phyloP scores from a whole-genome alignment of 2,329 filamentous ascomycete genomes.

The Magnaporthiopsis rhizophila region DNA sequence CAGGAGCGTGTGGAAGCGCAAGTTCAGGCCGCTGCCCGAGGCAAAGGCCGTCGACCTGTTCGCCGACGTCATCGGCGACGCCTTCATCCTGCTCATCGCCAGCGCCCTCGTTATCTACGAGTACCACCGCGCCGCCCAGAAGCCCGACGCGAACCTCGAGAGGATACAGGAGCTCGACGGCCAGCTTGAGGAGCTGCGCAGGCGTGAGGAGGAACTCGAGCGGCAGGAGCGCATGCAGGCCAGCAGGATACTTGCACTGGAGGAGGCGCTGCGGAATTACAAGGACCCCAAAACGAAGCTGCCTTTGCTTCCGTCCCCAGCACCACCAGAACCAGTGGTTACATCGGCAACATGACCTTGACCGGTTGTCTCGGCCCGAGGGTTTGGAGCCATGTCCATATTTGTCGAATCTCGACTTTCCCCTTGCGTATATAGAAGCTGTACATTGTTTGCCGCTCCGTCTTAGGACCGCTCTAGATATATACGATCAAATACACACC shows the following conservation, averaged over 20 bases:
- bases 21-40: constrained; percentile 56
- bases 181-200: constrained; percentile 40
- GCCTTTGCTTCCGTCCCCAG: constrained; percentile 36
- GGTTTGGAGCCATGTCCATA: background rate
- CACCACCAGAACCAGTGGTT: constrained; percentile 6
- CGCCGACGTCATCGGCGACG: constrained; percentile 56
- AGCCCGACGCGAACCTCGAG: constrained; percentile 50
- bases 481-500: background rate
- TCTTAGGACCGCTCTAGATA: background rate
- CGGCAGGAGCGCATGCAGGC: constrained; percentile 37
- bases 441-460: background rate
- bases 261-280: constrained; percentile 42
- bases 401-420: background rate
- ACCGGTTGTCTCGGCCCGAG: background rate
- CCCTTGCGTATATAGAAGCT: constrained; percentile 7
- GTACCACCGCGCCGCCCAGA: constrained; percentile 49
- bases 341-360: background rate
- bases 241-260: constrained; percentile 41
- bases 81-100: constrained; percentile 54
- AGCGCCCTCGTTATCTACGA: constrained; percentile 52
- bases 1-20: constrained; percentile 51
- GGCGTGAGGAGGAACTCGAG: constrained; percentile 41
- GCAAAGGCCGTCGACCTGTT: constrained; percentile 59
- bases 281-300: constrained; percentile 50
- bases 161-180: constrained; percentile 41